phyloP scores from a whole-genome alignment of 148 eudicot genomes.

The Rhododendron williamsianum region DNA sequence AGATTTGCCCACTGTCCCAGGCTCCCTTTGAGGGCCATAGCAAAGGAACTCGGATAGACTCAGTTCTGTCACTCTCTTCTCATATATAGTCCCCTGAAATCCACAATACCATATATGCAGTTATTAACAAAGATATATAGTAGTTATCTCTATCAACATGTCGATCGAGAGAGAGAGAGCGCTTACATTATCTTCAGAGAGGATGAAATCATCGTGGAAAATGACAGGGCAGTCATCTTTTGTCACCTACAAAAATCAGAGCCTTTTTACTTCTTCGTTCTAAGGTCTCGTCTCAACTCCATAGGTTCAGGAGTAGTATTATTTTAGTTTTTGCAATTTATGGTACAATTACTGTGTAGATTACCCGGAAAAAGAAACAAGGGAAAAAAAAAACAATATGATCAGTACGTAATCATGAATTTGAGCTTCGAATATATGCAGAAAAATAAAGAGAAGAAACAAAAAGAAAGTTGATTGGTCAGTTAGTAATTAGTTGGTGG shows the following conservation, averaged over 20 bases:
- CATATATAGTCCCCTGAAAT: conserved; percentile 53
- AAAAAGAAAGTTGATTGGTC: neutral
- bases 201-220: conserved; percentile 79
- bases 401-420: neutral
- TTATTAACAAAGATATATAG: neutral
- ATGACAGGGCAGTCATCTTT: conserved; percentile 78
- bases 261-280: conserved; percentile 16
- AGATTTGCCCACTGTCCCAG: conserved; percentile 38
- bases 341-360: neutral
- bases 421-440: neutral
- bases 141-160: neutral
- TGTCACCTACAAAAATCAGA: conserved; percentile 64
- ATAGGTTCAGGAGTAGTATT: neutral
- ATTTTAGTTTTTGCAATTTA: neutral
- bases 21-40: conserved; percentile 71
- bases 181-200: conserved; percentile 66
- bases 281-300: conserved; percentile 11
- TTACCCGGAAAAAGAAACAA: neutral
- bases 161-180: neutral
- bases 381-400: neutral
- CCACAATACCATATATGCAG: neutral
- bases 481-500: no score
- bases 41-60: conserved; percentile 47
- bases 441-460: neutral
- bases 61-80: conserved; percentile 73